Percentiles rank a stretch among this genome's conserved stretches.
Conservation (phyloP, 2,329 filamentous ascomycete species). For the Parasarocladium wereldwijsianum region DNA sequence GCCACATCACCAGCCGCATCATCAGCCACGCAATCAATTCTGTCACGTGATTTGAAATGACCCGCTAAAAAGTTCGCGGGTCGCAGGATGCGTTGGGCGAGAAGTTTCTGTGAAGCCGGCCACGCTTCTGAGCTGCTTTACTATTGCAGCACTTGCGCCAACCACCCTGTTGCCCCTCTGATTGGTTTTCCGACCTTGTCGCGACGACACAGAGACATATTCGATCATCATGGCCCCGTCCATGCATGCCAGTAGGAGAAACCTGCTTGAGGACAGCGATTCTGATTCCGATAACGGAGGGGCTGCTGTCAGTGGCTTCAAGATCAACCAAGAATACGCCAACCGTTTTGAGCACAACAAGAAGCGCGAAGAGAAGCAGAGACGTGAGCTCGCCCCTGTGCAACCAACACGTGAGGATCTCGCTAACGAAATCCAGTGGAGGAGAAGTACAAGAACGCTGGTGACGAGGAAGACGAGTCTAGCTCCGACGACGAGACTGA, state of each 20-base stretch:
- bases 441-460: conserved; percentile 56
- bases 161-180: too few species aligned
- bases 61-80: conserved; percentile 10
- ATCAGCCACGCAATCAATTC: not conserved
- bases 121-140: too few species aligned
- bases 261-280: conserved; percentile 41
- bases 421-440: conserved; percentile 45
- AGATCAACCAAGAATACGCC: conserved; percentile 84
- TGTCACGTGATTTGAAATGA: not conserved
- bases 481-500: conserved; percentile 68
- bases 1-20: conserved; percentile 1
- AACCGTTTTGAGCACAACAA: conserved; percentile 92
- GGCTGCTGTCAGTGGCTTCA: conserved; percentile 36
- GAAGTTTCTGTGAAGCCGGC: not conserved
- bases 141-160: too few species aligned
- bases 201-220: too few species aligned
- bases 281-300: conserved; percentile 31
- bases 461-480: conserved; percentile 37
- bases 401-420: conserved; percentile 9
- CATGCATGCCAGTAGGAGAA: conserved; percentile 25
- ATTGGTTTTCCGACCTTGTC: too few species aligned
- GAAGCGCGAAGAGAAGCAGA: conserved; percentile 76
- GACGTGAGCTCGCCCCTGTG: conserved; percentile 31
- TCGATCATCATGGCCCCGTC: too few species aligned
- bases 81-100: conserved; percentile 1